Conservation (phyloP, 805 yeast genomes). For the Millerozyma miso region DNA sequence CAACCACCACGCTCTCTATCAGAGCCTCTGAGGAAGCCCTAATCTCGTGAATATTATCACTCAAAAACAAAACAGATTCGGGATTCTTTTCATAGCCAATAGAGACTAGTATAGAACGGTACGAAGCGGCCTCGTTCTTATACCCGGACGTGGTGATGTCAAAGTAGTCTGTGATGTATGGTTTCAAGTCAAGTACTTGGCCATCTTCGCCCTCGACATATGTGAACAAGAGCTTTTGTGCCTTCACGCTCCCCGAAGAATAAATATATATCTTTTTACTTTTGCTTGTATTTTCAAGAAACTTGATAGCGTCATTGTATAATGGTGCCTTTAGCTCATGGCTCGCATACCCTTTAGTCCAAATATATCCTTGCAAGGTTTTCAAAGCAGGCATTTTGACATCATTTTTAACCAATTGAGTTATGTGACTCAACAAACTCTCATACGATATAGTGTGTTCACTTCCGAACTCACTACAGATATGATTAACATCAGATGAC, state of each 20-base stretch:
- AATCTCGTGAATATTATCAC: slow-evolving; percentile 78
- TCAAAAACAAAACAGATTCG: slow-evolving; percentile 54
- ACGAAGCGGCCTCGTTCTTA: slow-evolving; percentile 57
- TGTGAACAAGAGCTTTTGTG: slow-evolving; percentile 74
- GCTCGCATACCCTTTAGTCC: slow-evolving; percentile 75
- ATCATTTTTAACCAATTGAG: slow-evolving; percentile 56
- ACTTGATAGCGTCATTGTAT: slow-evolving; percentile 64
- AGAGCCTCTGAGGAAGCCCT: slow-evolving; percentile 71
- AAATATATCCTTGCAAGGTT: slow-evolving; percentile 75
- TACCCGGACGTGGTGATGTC: slow-evolving; percentile 84
- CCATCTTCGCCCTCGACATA: slow-evolving; percentile 45
- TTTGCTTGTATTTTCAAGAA: slow-evolving; percentile 42
- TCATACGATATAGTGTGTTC: slow-evolving; percentile 21
- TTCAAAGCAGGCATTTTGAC: slow-evolving; percentile 76
- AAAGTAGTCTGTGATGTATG: slow-evolving; percentile 59
- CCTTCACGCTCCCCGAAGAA: slow-evolving; percentile 85
- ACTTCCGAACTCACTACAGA: slow-evolving; percentile 45
- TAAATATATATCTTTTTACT: slow-evolving; percentile 56
- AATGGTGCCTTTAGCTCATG: slow-evolving; percentile 78
- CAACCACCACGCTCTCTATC: slow-evolving; percentile 52
- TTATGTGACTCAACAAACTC: slow-evolving; percentile 44
- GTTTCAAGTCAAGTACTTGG: slow-evolving; percentile 47
- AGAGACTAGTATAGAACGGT: slow-evolving; percentile 46
- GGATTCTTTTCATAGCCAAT: slow-evolving; percentile 32
- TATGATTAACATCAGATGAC: slow-evolving; percentile 22